Base-by-base conservation (phyloP, 345 rosid genomes). In the Populus pruinosa region DNA sequence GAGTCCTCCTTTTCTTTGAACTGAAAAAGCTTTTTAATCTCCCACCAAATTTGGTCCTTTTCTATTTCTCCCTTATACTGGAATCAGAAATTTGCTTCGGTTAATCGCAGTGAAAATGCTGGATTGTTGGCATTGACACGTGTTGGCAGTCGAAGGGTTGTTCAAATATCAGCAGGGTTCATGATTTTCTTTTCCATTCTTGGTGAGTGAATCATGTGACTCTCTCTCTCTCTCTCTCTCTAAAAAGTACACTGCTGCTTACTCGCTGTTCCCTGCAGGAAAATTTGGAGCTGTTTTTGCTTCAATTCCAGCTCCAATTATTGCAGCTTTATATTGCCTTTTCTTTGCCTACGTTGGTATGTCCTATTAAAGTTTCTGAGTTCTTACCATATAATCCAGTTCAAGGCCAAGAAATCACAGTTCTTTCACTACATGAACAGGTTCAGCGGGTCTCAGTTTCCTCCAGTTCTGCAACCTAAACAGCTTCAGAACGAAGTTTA, bases 181-280 rank as follows among this genome's bases (percentile, higher is more conserved):
- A 95, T 95, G 99, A 91, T 95, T 50, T 95, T 95, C 88, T 95
- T 95, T 87, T 95, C 99, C 44, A 86, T 93, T 53, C 93, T 92
- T 0, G 97, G 97, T 90, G 75, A 82, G 90, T 72, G 7, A 41
- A 74, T 20, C 53, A 71, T 61, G 71, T 13, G 8, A 44, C 66
- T 25, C 39, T 56, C 27, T 20, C n/a, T 6, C 35, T 13, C 10
- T 17, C 8, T 21, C 11, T 33, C 31, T 33, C 29, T 27, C 29
- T 33, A 33, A 41, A 17, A 20, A 74, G 27, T 25, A 68, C 20
- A 27, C 35, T 11, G 27, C 53, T 29, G 36, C 50, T 53, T 16
- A 33, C 61, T n/a, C 63, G 59, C 68, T 36, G 44, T 67, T 36
- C 27, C 66, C 1, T 67, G 31, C 79, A 82, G 85, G 85, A 31